A percentile compares a stretch with the other conserved stretches of the same genome.
phyloP scores from a whole-genome alignment of 208 protist genomes.

The Leishmania arabica region DNA sequence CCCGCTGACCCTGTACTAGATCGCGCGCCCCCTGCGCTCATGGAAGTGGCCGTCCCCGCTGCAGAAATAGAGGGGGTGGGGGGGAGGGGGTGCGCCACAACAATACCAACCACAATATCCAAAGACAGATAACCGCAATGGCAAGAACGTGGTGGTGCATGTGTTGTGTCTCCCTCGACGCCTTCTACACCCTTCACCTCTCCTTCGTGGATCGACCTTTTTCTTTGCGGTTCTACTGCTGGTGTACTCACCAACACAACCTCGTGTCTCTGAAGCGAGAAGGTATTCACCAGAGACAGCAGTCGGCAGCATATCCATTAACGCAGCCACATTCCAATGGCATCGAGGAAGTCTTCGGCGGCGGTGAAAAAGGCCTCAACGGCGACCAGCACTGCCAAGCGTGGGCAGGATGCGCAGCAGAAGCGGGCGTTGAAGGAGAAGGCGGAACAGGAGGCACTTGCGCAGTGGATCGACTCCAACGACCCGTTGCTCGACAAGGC shows the following conservation, averaged over 20 bases:
- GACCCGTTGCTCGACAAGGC: conserved; percentile 64
- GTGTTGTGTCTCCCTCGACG: background rate
- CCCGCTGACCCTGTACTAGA: background rate
- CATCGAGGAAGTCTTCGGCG: conserved; percentile 16
- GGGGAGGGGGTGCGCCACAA: too few relatives aligned
- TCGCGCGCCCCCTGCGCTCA: too few relatives aligned
- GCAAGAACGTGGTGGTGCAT: background rate
- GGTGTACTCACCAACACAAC: background rate
- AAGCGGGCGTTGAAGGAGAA: conserved; percentile 37
- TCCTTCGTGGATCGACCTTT: background rate
- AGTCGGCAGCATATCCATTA: background rate
- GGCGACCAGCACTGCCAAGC: conserved; percentile 24
- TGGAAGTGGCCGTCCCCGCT: too few relatives aligned
- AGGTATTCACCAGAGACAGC: background rate
- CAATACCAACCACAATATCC: background rate
- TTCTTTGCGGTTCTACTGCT: background rate
- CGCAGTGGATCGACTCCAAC: conserved; percentile 57
- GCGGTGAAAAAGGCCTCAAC: conserved; percentile 26
- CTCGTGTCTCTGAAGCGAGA: too few relatives aligned
- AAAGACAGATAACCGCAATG: background rate
- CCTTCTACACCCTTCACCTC: background rate
- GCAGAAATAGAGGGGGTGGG: too few relatives aligned
- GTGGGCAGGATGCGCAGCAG: conserved; percentile 20
- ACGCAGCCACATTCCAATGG: conserved; percentile 8
- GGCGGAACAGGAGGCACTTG: conserved; percentile 30